Evolutionary conservation across 1,139 yeast genomes (phyloP).

Genomic region (Suhomyces ambrosiae): DNA sequence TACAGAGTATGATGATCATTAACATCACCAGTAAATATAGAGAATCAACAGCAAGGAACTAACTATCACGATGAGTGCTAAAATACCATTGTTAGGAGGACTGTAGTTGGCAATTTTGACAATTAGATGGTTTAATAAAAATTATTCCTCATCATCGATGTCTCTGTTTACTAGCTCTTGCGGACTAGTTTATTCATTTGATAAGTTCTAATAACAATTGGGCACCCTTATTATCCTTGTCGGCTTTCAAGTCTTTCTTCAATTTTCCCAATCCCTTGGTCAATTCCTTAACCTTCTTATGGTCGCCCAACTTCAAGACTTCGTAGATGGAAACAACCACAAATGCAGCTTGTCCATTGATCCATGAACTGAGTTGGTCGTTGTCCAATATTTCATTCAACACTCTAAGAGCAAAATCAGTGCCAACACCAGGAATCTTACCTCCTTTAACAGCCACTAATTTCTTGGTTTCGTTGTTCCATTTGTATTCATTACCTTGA

Average conservation of each 20-base stretch:
- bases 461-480: conserved; percentile 70
- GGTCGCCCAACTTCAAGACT: conserved; percentile 39
- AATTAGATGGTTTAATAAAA: background rate
- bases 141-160: too few species aligned
- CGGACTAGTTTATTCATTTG: too few species aligned
- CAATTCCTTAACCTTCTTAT: conserved; percentile 47
- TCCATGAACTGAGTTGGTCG: conserved; percentile 63
- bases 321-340: conserved; percentile 73
- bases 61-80: too few species aligned
- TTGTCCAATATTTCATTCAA: conserved; percentile 52
- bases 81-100: too few species aligned
- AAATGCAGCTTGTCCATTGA: conserved; percentile 76
- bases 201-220: conserved; percentile 54
- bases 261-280: conserved; percentile 54
- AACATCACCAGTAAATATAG: too few species aligned
- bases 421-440: conserved; percentile 59
- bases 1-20: too few species aligned
- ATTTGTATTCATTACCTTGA: conserved; percentile 61
- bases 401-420: conserved; percentile 58
- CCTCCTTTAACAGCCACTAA: conserved; percentile 44
- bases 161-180: too few species aligned
- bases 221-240: conserved; percentile 74
- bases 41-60: too few species aligned
- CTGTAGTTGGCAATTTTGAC: background rate
- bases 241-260: conserved; percentile 50